A percentile compares a stretch with the other conserved stretches of the same genome.
Evolutionary conservation across 1,284 basidiomycete species (phyloP).

Genomic region (Cystobasidium pallidum): DNA sequence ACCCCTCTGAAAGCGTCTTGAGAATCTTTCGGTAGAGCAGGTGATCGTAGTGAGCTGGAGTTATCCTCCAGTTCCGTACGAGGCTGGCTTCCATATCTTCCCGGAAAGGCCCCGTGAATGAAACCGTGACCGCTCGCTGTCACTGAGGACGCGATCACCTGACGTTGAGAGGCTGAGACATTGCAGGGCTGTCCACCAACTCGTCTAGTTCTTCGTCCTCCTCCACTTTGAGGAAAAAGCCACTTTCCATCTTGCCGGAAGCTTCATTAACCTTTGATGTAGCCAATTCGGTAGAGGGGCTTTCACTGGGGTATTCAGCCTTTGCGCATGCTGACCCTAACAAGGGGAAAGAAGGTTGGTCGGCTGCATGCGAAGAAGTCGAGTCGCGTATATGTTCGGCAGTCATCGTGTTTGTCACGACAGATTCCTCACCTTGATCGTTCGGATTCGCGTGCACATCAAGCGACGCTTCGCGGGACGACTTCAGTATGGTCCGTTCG

Average conservation of each 20-base stretch:
- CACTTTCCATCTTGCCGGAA: not conserved
- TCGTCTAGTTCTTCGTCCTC: conserved; percentile 1
- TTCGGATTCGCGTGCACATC: too few relatives aligned
- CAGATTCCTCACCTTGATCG: too few relatives aligned
- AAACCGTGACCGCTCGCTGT: not conserved
- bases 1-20: conserved; percentile 3
- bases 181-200: not conserved
- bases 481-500: too few relatives aligned
- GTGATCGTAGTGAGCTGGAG: not conserved
- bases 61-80: not conserved
- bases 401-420: too few relatives aligned
- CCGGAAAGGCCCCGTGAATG: not conserved
- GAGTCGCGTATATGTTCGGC: too few relatives aligned
- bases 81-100: not conserved
- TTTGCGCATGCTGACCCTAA: too few relatives aligned
- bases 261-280: not conserved
- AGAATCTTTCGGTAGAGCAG: not conserved
- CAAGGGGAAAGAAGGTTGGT: too few relatives aligned
- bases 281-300: too few relatives aligned
- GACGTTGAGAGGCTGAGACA: not conserved
- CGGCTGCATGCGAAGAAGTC: too few relatives aligned
- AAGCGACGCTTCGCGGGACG: too few relatives aligned
- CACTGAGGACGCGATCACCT: not conserved
- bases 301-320: too few relatives aligned
- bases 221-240: too few relatives aligned